Conservation (phyloP, 139 green algal species). For the Volvox reticuliferus region DNA sequence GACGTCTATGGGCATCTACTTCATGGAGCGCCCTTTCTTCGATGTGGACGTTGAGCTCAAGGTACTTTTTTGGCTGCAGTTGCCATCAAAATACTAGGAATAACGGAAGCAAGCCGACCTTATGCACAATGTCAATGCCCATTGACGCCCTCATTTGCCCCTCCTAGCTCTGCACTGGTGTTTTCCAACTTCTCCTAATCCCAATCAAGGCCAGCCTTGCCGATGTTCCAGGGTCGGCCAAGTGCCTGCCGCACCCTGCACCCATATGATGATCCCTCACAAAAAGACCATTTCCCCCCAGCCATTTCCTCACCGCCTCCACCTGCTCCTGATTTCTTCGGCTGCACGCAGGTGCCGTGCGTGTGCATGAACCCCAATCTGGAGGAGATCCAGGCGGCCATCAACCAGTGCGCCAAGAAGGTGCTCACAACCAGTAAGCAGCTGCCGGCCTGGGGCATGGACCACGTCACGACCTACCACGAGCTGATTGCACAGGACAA, state of each 20-base stretch:
- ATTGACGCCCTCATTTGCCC: no score
- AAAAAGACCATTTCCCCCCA: no score
- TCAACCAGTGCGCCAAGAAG: constrained; percentile 80
- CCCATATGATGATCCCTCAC: no score
- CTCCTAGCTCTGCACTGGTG: no score
- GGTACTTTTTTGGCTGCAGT: constrained; percentile 31
- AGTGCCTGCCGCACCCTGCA: no score
- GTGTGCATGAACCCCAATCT: constrained; percentile 88
- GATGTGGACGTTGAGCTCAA: constrained; percentile 93
- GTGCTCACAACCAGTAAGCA: constrained; percentile 66
- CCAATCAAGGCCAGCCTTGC: no score
- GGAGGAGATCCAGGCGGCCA: constrained; percentile 89
- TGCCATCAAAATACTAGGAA: no score
- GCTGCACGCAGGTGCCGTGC: constrained; percentile 71
- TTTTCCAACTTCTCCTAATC: no score
- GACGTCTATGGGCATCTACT: constrained; percentile 75
- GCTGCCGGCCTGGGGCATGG: constrained; percentile 83
- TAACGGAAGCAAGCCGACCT: no score
- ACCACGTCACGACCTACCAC: constrained; percentile 74
- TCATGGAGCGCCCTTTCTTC: constrained; percentile 89
- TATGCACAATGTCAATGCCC: no score
- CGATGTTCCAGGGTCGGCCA: no score
- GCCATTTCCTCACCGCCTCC: no score
- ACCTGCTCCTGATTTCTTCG: neutral
- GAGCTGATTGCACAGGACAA: constrained; percentile 87